Evolutionary conservation across 2,329 filamentous ascomycete genomes (phyloP).

Genomic region (Cladophialophora psammophila): DNA sequence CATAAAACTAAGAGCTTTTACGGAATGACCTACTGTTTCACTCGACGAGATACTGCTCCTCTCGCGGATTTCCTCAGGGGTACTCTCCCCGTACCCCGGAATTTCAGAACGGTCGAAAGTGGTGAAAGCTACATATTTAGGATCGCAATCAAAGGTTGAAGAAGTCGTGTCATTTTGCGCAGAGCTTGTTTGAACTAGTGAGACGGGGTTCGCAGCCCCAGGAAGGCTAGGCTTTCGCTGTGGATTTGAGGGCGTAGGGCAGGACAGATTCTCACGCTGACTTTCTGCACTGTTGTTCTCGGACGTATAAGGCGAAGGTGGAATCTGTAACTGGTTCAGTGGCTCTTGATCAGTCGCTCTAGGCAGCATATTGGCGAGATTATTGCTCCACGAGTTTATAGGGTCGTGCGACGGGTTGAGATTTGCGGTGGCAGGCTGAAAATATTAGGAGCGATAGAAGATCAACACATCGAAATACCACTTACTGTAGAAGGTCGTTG

Average conservation of each 20-base stretch:
- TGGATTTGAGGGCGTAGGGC: background rate
- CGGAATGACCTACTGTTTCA: conserved; percentile 14
- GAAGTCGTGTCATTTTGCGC: background rate
- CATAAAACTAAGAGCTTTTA: background rate
- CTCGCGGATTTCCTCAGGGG: conserved; percentile 6
- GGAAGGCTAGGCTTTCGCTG: background rate
- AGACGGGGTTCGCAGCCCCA: background rate
- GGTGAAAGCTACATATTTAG: background rate
- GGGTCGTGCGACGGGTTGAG: background rate
- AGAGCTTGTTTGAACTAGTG: background rate
- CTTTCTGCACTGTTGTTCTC: background rate
- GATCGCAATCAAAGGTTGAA: background rate
- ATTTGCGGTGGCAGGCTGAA: background rate
- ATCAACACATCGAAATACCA: background rate
- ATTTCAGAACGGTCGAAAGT: background rate
- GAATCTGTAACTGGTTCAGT: too few species aligned
- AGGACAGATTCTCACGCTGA: background rate
- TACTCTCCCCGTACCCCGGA: background rate
- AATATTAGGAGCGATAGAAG: background rate
- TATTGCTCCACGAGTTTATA: too few species aligned
- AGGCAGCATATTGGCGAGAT: too few species aligned
- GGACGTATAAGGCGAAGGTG: background rate
- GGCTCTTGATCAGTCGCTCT: background rate
- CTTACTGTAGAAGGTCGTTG: background rate
- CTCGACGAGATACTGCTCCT: conserved; percentile 17